Conservation (phyloP, 345 rosid genomes). For the Lenwebbia sp. region DNA sequence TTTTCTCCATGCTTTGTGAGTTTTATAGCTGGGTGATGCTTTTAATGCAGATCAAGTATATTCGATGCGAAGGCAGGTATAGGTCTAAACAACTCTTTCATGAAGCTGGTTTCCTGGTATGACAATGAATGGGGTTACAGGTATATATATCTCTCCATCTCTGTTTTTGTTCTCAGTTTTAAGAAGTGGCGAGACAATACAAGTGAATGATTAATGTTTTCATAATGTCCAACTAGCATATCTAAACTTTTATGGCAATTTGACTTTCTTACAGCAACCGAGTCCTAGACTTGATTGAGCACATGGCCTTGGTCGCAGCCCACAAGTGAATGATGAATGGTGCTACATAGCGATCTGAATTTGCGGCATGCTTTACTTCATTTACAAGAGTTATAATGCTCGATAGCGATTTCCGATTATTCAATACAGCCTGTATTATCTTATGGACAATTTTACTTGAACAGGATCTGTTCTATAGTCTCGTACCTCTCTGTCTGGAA, state of each 20-base stretch:
- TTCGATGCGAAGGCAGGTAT: slow-evolving; percentile 98
- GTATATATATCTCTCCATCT: slow-evolving; percentile 19
- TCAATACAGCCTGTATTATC: background rate
- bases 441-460: background rate
- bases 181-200: background rate
- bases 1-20: background rate
- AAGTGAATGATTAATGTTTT: background rate
- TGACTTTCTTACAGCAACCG: slow-evolving; percentile 54
- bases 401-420: background rate
- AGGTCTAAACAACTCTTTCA: slow-evolving; percentile 69
- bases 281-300: slow-evolving; percentile 91
- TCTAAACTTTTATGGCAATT: background rate
- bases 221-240: background rate
- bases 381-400: background rate
- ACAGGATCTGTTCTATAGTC: background rate
- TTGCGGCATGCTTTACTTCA: background rate
- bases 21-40: background rate
- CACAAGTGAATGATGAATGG: slow-evolving; percentile 9
- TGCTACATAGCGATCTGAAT: background rate
- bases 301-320: slow-evolving; percentile 87
- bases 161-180: background rate
- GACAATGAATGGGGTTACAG: slow-evolving; percentile 99
- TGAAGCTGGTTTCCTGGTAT: slow-evolving; percentile 92
- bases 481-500: background rate
- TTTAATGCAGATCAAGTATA: slow-evolving; percentile 78